Evolutionary conservation across 179 eudicot genomes (phyloP).

Genomic region (Carnegiea gigantea): DNA sequence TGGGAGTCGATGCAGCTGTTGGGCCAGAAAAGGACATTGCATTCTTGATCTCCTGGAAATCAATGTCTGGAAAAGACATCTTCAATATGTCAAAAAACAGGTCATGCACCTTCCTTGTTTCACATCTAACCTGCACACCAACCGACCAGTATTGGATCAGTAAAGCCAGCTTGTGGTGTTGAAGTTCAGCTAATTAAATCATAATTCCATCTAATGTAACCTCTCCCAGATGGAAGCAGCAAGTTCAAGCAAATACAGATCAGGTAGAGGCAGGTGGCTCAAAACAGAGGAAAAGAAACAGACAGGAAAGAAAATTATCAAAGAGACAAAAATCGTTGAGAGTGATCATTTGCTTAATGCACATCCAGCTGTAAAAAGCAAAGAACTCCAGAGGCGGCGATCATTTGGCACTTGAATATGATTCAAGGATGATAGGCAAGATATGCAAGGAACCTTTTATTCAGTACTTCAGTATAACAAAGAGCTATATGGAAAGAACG

Average conservation of each 20-base stretch:
- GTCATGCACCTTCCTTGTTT: slow-evolving; percentile 91
- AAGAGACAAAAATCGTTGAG: background rate
- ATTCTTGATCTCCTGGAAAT: slow-evolving; percentile 74
- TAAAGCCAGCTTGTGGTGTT: background rate
- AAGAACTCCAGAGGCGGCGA: background rate
- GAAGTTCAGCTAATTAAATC: background rate
- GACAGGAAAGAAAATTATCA: background rate
- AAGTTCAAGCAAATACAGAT: no score
- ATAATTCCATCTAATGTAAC: background rate
- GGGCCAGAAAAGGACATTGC: slow-evolving; percentile 61
- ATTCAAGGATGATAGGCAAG: background rate
- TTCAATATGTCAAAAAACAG: slow-evolving; percentile 81
- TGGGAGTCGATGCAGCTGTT: slow-evolving; percentile 41
- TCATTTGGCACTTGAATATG: background rate
- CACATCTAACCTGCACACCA: slow-evolving; percentile 72
- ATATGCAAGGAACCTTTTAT: background rate
- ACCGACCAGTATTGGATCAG: slow-evolving; percentile 6
- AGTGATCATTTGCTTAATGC: background rate
- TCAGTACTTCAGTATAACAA: no score
- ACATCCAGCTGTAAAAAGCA: background rate
- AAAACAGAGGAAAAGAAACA: background rate
- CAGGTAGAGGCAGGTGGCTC: background rate
- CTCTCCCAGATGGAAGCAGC: background rate
- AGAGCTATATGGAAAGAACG: background rate
- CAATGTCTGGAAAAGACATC: slow-evolving; percentile 69